Conservation (phyloP, 176 grass and related monocot genomes). For the Musa acuminata region DNA sequence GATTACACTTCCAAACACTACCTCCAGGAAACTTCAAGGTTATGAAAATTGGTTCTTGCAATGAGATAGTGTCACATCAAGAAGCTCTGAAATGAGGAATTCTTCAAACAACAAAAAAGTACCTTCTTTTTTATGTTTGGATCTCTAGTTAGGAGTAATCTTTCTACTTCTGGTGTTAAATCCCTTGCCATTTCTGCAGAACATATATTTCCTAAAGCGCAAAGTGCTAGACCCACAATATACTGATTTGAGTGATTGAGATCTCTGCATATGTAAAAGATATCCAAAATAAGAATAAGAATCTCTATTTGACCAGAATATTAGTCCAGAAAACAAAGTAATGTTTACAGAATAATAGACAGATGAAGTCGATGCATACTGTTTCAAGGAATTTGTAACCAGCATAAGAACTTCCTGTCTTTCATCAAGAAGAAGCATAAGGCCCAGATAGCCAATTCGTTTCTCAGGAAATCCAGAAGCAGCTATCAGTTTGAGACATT, state of each 20-base stretch:
- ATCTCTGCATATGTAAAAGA: constrained; percentile 79
- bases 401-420: constrained; percentile 99
- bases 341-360: background rate
- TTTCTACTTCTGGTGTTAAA: constrained; percentile 94
- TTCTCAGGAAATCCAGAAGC: constrained; percentile 91
- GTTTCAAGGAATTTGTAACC: constrained; percentile 99
- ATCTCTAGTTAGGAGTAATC: constrained; percentile 73
- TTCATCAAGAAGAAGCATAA: constrained; percentile 97
- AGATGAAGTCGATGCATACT: constrained; percentile 53
- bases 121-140: constrained; percentile 98
- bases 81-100: background rate
- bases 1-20: background rate
- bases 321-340: background rate
- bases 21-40: background rate
- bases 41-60: background rate
- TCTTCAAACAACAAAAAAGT: background rate
- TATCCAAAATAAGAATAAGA: constrained; percentile 16
- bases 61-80: background rate
- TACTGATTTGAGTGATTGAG: constrained; percentile 97
- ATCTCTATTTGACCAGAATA: constrained; percentile 4
- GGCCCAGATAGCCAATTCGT: constrained; percentile 89
- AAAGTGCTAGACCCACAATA: constrained; percentile 92
- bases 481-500: constrained; percentile 99
- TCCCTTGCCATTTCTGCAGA: constrained; percentile 98
- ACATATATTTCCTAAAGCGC: too few relatives aligned